Conservation (phyloP, 495 filamentous ascomycete species). For the Chaetomium tenue region DNA sequence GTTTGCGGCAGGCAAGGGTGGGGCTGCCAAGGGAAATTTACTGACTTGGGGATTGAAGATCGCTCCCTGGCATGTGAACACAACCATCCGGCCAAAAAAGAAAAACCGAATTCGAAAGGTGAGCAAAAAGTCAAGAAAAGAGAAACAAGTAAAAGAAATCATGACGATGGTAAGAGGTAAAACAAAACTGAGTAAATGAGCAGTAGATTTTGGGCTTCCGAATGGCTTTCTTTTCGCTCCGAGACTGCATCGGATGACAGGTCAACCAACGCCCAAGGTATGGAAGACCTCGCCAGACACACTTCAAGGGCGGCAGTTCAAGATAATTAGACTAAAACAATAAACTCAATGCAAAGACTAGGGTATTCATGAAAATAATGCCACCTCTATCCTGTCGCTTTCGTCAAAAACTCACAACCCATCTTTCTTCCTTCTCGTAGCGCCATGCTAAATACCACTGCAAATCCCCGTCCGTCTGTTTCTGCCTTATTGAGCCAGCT, state of each 20-base stretch:
- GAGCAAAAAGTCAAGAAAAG: no score
- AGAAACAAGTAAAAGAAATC: no score
- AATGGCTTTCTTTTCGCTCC: no score
- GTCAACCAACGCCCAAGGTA: no score
- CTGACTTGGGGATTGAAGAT: no score
- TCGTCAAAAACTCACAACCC: constrained; percentile 1
- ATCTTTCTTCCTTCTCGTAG: not conserved
- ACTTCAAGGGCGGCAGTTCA: not conserved
- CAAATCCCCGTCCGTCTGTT: not conserved
- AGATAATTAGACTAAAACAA: not conserved
- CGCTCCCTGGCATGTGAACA: not conserved
- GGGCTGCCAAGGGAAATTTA: not conserved
- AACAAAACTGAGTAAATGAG: no score
- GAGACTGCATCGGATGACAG: no score
- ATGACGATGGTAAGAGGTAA: no score
- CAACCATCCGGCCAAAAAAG: no score
- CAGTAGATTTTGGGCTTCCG: no score
- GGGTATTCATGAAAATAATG: constrained; percentile 9
- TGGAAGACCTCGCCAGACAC: not conserved
- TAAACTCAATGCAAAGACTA: not conserved
- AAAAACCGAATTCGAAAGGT: no score
- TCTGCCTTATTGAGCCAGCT: constrained; percentile 47
- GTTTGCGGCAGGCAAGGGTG: constrained; percentile 17
- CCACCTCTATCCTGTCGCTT: constrained; percentile 1
- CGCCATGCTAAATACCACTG: not conserved